Evolutionary conservation across 495 filamentous ascomycete species (phyloP), one percentile per base, ranked within the genome.

Genomic region (Aspergillus cavernicola): DNA sequence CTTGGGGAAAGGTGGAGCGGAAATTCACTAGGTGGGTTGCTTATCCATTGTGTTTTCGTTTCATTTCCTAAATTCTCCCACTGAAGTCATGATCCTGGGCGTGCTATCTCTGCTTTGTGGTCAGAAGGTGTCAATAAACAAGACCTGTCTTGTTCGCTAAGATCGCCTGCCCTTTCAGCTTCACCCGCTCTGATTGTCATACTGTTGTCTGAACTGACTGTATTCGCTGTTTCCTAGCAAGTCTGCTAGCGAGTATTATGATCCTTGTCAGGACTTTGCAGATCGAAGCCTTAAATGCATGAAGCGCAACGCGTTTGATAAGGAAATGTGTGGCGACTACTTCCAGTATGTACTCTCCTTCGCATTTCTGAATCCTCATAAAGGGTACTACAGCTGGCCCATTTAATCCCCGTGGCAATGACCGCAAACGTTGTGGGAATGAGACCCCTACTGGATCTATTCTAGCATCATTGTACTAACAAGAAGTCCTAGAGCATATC

Each of bases 251-350:
- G 82, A 95, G 67, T 97, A 85, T 70, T 89, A 89, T 62, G 92
- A 97, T 62, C 92, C 92, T 12, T 97, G 92, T 66, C 91, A 97
- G 65, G 89, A 95, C 50, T 91, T 89, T n/a, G 92, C 93, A n/a
- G 69, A 82, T 40, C 77, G 82, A 53, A 96, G 90, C 68, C 80
- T 95, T 11, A 83, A 80, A 62, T 97, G 92, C 71, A 76, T 97
- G 68, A 84, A 88, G 58, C 83, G 92, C 19, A 97, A 97, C 70
- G 84, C 72, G 2, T 89, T 83, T 16, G 90, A 96, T 66, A 80
- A 84, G 47, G 78, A 85, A n/a, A 85, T 97, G 82, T 97, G 92
- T 63, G 70, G 72, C 43, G 93, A 97, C 66, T 97, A 93, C 67
- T 97, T 97, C 63, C 87, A 96, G 92, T 97, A 62, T 33, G 69